A percentile compares a stretch with the other conserved stretches of the same genome.
phyloP scores from a whole-genome alignment of 495 filamentous ascomycete genomes.

The Penicillium steckii region DNA sequence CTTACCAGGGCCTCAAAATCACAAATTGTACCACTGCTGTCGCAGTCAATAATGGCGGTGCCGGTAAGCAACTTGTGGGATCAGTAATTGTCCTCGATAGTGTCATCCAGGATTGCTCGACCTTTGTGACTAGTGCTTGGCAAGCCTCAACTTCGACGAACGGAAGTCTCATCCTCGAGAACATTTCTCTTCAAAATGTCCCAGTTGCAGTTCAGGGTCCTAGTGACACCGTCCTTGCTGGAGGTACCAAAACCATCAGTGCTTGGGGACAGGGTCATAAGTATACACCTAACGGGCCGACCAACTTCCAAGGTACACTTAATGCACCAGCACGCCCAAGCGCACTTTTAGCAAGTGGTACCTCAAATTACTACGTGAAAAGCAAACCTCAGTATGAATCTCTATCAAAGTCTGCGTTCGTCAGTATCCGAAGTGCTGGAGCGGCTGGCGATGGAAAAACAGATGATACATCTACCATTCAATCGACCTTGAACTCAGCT shows the following conservation, averaged over 20 bases:
- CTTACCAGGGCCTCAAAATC: conserved; percentile 48
- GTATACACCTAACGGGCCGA: conserved; percentile 43
- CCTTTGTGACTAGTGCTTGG: conserved; percentile 61
- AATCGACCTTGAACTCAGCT: conserved; percentile 42
- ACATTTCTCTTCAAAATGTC: conserved; percentile 62
- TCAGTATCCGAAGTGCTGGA: conserved; percentile 55
- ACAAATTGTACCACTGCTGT: conserved; percentile 55
- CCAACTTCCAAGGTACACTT: conserved; percentile 41
- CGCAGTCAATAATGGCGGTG: conserved; percentile 38
- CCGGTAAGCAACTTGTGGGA: conserved; percentile 34
- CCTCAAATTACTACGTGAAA: conserved; percentile 47
- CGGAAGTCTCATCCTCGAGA: conserved; percentile 63
- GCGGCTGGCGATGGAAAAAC: conserved; percentile 69
- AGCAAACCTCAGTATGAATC: conserved; percentile 56
- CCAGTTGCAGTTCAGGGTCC: conserved; percentile 58
- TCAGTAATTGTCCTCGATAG: conserved; percentile 55
- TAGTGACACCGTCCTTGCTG: conserved; percentile 53
- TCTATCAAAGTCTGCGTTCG: conserved; percentile 50
- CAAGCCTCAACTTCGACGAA: conserved; percentile 38
- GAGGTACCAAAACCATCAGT: conserved; percentile 54
- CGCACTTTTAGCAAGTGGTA: conserved; percentile 34
- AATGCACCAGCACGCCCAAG: conserved; percentile 35
- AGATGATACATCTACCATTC: conserved; percentile 61
- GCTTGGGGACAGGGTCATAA: conserved; percentile 55
- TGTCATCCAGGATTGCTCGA: conserved; percentile 60